Percentiles rank a stretch among this genome's conserved stretches.
phyloP scores from a whole-genome alignment of 2,329 filamentous ascomycete genomes.

The Fonsecaea erecta region DNA sequence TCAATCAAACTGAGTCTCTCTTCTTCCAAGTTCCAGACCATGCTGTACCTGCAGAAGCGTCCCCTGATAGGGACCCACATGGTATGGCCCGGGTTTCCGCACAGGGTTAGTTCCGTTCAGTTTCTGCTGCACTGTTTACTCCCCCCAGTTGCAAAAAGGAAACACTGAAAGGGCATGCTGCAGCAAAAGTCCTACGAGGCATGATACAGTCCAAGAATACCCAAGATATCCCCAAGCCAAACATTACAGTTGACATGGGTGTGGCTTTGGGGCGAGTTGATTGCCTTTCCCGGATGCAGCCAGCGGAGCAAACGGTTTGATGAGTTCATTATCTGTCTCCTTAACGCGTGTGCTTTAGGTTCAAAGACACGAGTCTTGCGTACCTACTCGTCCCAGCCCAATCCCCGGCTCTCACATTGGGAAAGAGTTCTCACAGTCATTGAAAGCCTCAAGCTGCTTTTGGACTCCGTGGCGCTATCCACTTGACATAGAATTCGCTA shows the following conservation, averaged over 20 bases:
- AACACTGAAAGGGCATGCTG: background rate
- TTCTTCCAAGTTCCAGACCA: background rate
- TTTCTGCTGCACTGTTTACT: background rate
- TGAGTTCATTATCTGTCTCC: background rate
- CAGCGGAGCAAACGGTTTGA: background rate
- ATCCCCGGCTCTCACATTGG: background rate
- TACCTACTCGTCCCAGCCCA: background rate
- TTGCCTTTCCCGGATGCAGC: background rate
- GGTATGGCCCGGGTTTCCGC: background rate
- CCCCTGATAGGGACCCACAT: background rate
- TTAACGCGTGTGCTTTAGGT: background rate
- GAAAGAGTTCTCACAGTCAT: background rate
- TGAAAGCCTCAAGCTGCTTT: background rate
- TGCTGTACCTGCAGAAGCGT: constrained; percentile 2
- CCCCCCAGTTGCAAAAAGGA: background rate
- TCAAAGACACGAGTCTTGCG: background rate
- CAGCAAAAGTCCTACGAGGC: background rate
- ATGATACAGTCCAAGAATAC: background rate
- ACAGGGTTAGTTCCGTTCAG: background rate
- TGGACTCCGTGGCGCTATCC: background rate
- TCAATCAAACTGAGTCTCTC: background rate
- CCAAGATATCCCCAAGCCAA: background rate
- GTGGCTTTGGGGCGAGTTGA: background rate
- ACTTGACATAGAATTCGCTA: background rate
- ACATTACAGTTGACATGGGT: background rate